Evolutionary conservation across 2,329 filamentous ascomycete species (phyloP), one percentile per base, ranked within the genome.

Genomic region (Penicillium sp.): DNA sequence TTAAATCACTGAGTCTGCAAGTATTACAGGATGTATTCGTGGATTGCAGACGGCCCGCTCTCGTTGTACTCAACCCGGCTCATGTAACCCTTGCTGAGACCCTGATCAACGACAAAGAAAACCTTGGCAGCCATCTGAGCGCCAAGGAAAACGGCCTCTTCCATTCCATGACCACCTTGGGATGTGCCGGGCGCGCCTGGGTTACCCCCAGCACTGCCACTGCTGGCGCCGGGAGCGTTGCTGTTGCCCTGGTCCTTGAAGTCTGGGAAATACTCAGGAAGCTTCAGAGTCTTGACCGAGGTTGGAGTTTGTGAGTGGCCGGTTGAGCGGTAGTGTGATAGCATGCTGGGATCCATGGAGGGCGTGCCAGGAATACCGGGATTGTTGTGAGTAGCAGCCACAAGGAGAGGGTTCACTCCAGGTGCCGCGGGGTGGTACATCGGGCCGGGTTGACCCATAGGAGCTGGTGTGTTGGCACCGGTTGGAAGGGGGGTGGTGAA

Each of bases 401-500:
- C 89, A 5, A 97, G 84, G 4, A 97, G 87, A 15, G 93, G 93
- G 72, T 97, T 97, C 45, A 96, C 92, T 42, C 85, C 84, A 53
- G 82, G 79, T 4, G 75, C 77, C 61, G 76, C 80, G 63, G 85
- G 79, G 77, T 86, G 83, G 72, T 82, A 81, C 55, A 82, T 80
- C 51, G 75, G 81, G 61, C 71, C 79, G 65, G 68, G 77, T 73
- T 68, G 81, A 70, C 74, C 74, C 43, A 69, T 68, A 33, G 67
- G 63, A 47, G 78, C 69, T 2, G 90, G 91, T 0, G 94, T 96
- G 1, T 93, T 97, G 75, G 96, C 86, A 35, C 93, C 93, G 0
- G 93, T 97, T 21, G 91, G 93, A 12, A 89, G 84, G 1, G 94
- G 94, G 0, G 94, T 97, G 31, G 90, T 92, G 71, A 97, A 85